These are phyloP conservation scores for Thoreauomyces humboldtii DNA, from an alignment of 192 early-diverging fungal genomes.

Conservation along the genomic window DNA sequence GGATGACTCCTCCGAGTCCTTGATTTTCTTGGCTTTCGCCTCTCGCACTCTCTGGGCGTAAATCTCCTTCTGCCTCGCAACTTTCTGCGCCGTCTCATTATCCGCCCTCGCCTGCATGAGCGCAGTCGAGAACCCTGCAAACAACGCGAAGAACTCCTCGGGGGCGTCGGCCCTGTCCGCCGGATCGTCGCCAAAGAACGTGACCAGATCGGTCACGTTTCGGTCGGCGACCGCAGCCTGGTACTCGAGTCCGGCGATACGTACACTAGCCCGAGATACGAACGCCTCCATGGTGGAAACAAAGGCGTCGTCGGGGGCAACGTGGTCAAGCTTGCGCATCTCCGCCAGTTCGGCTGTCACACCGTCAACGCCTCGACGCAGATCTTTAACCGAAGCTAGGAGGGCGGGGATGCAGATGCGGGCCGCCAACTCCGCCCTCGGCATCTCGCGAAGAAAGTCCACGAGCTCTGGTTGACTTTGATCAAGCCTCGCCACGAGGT, in stretches of 20 bases:
- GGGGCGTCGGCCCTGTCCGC: conserved; percentile 27
- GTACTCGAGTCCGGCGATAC: conserved; percentile 27
- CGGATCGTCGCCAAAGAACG: conserved; percentile 47
- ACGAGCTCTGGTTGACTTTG: conserved; percentile 34
- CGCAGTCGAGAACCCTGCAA: conserved; percentile 61
- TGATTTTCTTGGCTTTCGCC: neutral
- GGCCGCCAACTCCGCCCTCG: conserved; percentile 39
- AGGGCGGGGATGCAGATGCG: conserved; percentile 34
- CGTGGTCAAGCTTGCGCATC: conserved; percentile 2
- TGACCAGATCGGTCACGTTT: conserved; percentile 32
- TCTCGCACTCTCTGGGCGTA: neutral
- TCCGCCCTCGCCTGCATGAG: conserved; percentile 18
- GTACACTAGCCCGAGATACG: conserved; percentile 17
- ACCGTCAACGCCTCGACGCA: conserved; percentile 28
- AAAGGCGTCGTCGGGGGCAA: conserved; percentile 17
- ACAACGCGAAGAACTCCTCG: conserved; percentile 60
- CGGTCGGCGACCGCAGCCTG: conserved; percentile 32
- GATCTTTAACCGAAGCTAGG: conserved; percentile 25
- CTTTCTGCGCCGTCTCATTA: conserved; percentile 7
- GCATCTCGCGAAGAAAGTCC: conserved; percentile 43
- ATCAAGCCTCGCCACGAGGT: conserved; percentile 39
- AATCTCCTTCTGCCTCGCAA: conserved; percentile 12
- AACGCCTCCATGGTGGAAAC: conserved; percentile 32
- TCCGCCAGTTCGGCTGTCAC: conserved; percentile 31
- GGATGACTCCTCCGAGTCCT: neutral